Percentiles rank a stretch among this genome's conserved stretches.
Evolutionary conservation across 2,329 filamentous ascomycete species (phyloP).

Genomic region (Ophiostoma himal-ulmi): DNA sequence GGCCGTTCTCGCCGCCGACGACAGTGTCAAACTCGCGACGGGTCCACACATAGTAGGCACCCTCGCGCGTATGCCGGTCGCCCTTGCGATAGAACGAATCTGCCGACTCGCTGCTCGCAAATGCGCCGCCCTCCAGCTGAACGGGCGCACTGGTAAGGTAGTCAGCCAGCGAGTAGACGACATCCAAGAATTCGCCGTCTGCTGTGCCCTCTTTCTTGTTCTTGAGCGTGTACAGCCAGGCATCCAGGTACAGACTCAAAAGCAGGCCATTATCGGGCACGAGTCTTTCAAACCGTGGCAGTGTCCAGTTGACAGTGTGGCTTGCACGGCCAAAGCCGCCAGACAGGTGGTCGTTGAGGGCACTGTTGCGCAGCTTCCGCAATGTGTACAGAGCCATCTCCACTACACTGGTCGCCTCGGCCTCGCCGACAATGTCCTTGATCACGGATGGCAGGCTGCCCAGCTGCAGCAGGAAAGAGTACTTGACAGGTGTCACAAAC

Average conservation of each 20-base stretch:
- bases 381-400: constrained; percentile 78
- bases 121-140: constrained; percentile 62
- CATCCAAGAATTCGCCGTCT: constrained; percentile 63
- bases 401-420: constrained; percentile 67
- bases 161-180: constrained; percentile 75
- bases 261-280: constrained; percentile 88
- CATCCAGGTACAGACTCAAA: constrained; percentile 76
- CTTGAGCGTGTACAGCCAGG: constrained; percentile 56
- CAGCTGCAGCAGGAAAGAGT: constrained; percentile 74
- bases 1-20: constrained; percentile 44
- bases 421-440: constrained; percentile 82
- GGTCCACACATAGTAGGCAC: constrained; percentile 93
- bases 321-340: constrained; percentile 67
- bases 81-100: constrained; percentile 71
- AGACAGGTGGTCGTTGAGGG: constrained; percentile 51
- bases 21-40: constrained; percentile 76
- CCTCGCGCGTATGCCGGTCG: constrained; percentile 78
- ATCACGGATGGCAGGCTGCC: constrained; percentile 66
- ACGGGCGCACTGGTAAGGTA: constrained; percentile 73
- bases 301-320: constrained; percentile 83
- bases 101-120: constrained; percentile 84
- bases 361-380: constrained; percentile 59
- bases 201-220: constrained; percentile 28
- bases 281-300: constrained; percentile 97
- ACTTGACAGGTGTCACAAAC: constrained; percentile 80